Percentiles rank a stretch among this genome's conserved stretches.
Conservation (phyloP, 768 basidiomycete genomes). For the Nidula microcarpa region DNA sequence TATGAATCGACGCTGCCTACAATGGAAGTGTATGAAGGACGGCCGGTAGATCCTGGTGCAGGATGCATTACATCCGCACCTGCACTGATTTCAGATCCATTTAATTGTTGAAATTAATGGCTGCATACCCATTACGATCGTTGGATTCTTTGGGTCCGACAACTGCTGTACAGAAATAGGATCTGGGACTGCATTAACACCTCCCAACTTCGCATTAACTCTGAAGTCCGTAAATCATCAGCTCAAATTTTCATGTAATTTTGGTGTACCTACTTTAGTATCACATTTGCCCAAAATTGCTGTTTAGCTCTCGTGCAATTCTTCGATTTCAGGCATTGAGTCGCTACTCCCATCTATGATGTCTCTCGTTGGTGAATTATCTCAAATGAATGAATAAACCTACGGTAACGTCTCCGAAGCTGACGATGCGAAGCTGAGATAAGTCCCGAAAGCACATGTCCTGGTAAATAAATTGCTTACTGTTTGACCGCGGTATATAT, state of each 20-base stretch:
- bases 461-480: constrained; percentile 34
- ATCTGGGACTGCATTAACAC: constrained; percentile 74
- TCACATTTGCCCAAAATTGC: constrained; percentile 82
- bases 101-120: constrained; percentile 24
- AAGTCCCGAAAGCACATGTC: not conserved
- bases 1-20: constrained; percentile 74
- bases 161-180: constrained; percentile 52
- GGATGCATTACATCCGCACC: constrained; percentile 82
- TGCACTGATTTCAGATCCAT: constrained; percentile 13
- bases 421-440: constrained; percentile 14
- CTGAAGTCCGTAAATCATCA: constrained; percentile 26
- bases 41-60: constrained; percentile 64
- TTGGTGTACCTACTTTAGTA: constrained; percentile 59
- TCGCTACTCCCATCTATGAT: constrained; percentile 68
- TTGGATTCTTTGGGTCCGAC: constrained; percentile 65
- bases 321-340: constrained; percentile 68
- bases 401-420: constrained; percentile 59
- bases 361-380: not conserved
- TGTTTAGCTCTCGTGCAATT: constrained; percentile 64
- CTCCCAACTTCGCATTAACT: constrained; percentile 81
- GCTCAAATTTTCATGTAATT: not conserved
- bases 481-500: constrained; percentile 78
- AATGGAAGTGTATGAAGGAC: constrained; percentile 74
- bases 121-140: constrained; percentile 69
- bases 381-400: not conserved